phyloP scores from a whole-genome alignment of 225 moss, liverwort and hornwort species.

The Sphagnum tenellum region DNA sequence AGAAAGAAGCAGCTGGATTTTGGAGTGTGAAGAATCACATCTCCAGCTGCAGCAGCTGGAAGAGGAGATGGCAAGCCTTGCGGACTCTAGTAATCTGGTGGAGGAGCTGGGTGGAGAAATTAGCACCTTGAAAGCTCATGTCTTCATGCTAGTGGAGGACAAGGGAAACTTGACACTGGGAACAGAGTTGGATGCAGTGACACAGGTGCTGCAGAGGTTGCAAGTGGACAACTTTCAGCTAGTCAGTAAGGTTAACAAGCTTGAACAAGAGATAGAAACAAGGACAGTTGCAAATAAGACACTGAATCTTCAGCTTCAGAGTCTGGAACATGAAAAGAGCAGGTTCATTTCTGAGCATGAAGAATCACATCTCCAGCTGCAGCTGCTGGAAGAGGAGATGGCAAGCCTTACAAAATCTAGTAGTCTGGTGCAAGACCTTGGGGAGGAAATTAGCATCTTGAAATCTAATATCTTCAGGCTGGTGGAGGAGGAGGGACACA shows the following conservation, averaged over 20 bases:
- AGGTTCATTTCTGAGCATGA: constrained; percentile 1
- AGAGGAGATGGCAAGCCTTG: constrained; percentile 20
- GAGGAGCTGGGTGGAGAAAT: constrained; percentile 2
- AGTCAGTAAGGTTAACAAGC: constrained; percentile 11
- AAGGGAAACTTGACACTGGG: constrained; percentile 2
- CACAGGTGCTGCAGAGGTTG: constrained; percentile 16
- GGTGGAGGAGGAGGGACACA: not conserved
- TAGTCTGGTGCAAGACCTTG: not conserved
- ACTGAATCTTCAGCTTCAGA: constrained; percentile 8
- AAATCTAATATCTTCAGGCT: constrained; percentile 6
- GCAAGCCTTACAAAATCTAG: constrained; percentile 18
- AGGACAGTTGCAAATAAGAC: constrained; percentile 3
- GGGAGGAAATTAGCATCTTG: constrained; percentile 6
- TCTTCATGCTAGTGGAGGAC: constrained; percentile 11
- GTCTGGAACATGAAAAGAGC: constrained; percentile 17
- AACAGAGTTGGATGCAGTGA: constrained; percentile 29
- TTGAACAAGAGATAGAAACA: constrained; percentile 22
- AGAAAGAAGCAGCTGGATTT: constrained; percentile 9
- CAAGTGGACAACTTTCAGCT: constrained; percentile 22
- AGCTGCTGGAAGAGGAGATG: constrained; percentile 17
- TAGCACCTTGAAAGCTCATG: not conserved
- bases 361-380: not conserved
- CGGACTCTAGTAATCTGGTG: constrained; percentile 12
- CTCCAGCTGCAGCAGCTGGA: constrained; percentile 2
- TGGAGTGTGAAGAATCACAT: not conserved